Evolutionary conservation across 2,329 filamentous ascomycete species (phyloP).

Genomic region (Lachnellula arida): DNA sequence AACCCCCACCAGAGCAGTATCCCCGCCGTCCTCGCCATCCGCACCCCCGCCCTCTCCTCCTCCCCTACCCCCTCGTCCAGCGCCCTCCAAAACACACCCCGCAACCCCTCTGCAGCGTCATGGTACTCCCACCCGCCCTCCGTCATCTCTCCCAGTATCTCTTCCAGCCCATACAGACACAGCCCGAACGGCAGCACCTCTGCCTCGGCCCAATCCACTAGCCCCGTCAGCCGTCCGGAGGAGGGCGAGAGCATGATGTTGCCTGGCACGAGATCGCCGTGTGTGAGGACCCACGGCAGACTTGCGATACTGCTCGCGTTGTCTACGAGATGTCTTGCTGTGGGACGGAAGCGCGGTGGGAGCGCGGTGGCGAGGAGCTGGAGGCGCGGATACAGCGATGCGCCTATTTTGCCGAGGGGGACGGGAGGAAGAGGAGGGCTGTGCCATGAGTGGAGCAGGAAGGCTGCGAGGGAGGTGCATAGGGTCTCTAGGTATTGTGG

Average conservation of each 20-base stretch:
- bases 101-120: slow-evolving; percentile 38
- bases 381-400: slow-evolving; percentile 38
- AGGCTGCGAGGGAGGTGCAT: slow-evolving; percentile 38
- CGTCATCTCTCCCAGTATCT: slow-evolving; percentile 48
- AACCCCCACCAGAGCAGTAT: slow-evolving; percentile 60
- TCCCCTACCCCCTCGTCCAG: slow-evolving; percentile 34
- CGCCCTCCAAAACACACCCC: slow-evolving; percentile 46
- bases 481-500: slow-evolving; percentile 29
- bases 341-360: slow-evolving; percentile 31
- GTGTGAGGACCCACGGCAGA: slow-evolving; percentile 53
- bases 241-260: slow-evolving; percentile 50
- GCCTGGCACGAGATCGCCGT: slow-evolving; percentile 54
- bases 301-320: slow-evolving; percentile 35
- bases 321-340: slow-evolving; percentile 20
- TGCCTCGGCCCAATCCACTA: slow-evolving; percentile 62
- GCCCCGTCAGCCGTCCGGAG: slow-evolving; percentile 43
- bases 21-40: slow-evolving; percentile 43
- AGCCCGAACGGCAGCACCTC: slow-evolving; percentile 57
- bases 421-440: slow-evolving; percentile 13
- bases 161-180: slow-evolving; percentile 56
- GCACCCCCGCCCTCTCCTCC: slow-evolving; percentile 19
- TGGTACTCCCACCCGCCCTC: slow-evolving; percentile 38
- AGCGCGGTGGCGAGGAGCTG: slow-evolving; percentile 35
- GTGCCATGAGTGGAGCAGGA: slow-evolving; percentile 38
- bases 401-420: slow-evolving; percentile 36